Conservation (phyloP, 495 filamentous ascomycete genomes). For the Penicillium cataractarum region DNA sequence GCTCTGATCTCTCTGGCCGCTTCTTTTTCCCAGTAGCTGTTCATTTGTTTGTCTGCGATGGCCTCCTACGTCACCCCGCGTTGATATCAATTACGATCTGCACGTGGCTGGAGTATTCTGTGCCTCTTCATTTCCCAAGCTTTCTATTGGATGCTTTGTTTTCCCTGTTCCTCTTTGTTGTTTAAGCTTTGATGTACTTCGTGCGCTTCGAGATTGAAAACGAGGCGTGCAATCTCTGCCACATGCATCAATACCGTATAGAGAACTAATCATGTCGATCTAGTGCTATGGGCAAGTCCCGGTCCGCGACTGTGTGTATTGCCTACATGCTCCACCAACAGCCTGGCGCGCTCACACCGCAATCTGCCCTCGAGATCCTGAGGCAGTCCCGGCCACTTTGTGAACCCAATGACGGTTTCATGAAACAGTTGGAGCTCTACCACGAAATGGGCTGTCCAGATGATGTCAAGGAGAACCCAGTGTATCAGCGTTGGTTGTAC, state of each 20-base stretch:
- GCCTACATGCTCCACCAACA: conserved; percentile 80
- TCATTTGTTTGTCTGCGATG: conserved; percentile 3
- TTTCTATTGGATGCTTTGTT: conserved; percentile 14
- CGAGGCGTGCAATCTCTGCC: background rate
- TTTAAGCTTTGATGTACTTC: background rate
- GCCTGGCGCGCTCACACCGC: conserved; percentile 53
- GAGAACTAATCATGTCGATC: conserved; percentile 32
- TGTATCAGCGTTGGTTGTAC: conserved; percentile 90
- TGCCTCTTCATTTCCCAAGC: conserved; percentile 3
- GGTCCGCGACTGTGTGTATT: conserved; percentile 80
- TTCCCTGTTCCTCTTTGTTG: conserved; percentile 2
- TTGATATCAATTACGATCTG: conserved; percentile 22
- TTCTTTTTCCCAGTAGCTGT: background rate
- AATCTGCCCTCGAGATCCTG: conserved; percentile 64
- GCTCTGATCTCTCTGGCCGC: background rate
- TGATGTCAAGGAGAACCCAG: conserved; percentile 66
- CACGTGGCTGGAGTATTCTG: conserved; percentile 17
- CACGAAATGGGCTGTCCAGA: conserved; percentile 78
- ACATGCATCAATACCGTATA: background rate
- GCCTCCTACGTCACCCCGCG: conserved; percentile 27
- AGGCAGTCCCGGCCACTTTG: conserved; percentile 68
- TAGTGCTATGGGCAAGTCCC: conserved; percentile 96
- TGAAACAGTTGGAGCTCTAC: conserved; percentile 84
- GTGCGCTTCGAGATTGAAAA: background rate
- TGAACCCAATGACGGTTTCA: conserved; percentile 88